Evolutionary conservation across 768 basidiomycete genomes (phyloP).

Genomic region (Zangia roseola): DNA sequence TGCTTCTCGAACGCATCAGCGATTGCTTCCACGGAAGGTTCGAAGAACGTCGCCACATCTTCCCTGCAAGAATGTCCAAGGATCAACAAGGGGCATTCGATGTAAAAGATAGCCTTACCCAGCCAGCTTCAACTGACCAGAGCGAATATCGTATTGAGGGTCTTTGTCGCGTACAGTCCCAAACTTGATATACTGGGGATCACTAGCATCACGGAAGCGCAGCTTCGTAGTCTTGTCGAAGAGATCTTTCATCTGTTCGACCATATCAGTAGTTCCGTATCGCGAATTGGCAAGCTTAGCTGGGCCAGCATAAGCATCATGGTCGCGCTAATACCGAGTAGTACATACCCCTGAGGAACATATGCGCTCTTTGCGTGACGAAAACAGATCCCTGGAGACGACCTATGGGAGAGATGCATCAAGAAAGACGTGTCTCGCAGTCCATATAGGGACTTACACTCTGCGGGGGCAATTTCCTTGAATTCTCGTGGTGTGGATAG

Average conservation of each 20-base stretch:
- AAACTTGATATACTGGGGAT: conserved; percentile 38
- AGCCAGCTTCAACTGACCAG: conserved; percentile 37
- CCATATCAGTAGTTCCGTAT: conserved; percentile 28
- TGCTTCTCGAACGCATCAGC: conserved; percentile 34
- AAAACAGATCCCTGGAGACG: conserved; percentile 37
- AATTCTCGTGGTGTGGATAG: conserved; percentile 22
- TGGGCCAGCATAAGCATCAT: conserved; percentile 1
- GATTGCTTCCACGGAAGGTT: conserved; percentile 39
- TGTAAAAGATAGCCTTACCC: conserved; percentile 27
- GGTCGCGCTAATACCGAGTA: background rate
- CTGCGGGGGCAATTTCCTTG: conserved; percentile 35
- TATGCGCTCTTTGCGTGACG: conserved; percentile 32
- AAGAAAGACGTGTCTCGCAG: background rate
- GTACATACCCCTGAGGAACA: conserved; percentile 27
- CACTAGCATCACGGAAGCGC: conserved; percentile 36
- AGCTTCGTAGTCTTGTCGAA: conserved; percentile 40
- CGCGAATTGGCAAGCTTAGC: conserved; percentile 30
- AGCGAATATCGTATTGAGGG: conserved; percentile 31
- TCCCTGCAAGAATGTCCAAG: conserved; percentile 17
- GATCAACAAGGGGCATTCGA: background rate
- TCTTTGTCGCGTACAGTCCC: conserved; percentile 38
- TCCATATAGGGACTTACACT: conserved; percentile 19
- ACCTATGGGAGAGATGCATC: conserved; percentile 22
- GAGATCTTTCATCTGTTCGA: conserved; percentile 30
- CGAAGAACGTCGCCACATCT: conserved; percentile 41